These are phyloP conservation scores for Dioscorea alata DNA, from an alignment of 106 monocot genomes.

Conservation along the genomic window DNA sequence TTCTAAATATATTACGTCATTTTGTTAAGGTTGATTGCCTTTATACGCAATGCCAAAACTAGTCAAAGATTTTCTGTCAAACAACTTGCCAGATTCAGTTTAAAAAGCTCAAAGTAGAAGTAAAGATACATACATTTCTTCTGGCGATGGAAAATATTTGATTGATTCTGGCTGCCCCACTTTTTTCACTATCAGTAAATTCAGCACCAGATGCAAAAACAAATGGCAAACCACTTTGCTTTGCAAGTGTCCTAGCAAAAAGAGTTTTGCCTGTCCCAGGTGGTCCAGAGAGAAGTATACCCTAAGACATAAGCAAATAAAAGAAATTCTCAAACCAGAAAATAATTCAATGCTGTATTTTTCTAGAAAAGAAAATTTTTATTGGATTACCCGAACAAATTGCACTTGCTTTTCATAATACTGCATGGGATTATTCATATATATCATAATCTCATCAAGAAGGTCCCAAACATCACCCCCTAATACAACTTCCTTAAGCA, in stretches of 20 bases:
- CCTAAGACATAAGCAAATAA: slow-evolving; percentile 26
- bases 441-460: slow-evolving; percentile 88
- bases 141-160: slow-evolving; percentile 73
- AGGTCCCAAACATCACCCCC: slow-evolving; percentile 96
- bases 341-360: background rate
- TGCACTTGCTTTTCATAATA: slow-evolving; percentile 84
- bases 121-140: slow-evolving; percentile 65
- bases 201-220: slow-evolving; percentile 94
- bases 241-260: slow-evolving; percentile 81
- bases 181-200: slow-evolving; percentile 86
- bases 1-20: too few species aligned
- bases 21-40: too few species aligned
- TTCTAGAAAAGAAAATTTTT: background rate
- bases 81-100: too few species aligned
- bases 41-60: too few species aligned
- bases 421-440: slow-evolving; percentile 90
- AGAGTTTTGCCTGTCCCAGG: slow-evolving; percentile 93
- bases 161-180: slow-evolving; percentile 88
- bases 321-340: background rate
- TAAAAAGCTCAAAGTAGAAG: too few species aligned
- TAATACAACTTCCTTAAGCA: slow-evolving; percentile 78
- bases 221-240: slow-evolving; percentile 91
- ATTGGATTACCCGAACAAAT: slow-evolving; percentile 68
- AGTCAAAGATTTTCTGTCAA: too few species aligned
- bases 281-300: slow-evolving; percentile 81